phyloP scores from a whole-genome alignment of 1,284 basidiomycete genomes.

The Cryptococcus jaspeensis region DNA sequence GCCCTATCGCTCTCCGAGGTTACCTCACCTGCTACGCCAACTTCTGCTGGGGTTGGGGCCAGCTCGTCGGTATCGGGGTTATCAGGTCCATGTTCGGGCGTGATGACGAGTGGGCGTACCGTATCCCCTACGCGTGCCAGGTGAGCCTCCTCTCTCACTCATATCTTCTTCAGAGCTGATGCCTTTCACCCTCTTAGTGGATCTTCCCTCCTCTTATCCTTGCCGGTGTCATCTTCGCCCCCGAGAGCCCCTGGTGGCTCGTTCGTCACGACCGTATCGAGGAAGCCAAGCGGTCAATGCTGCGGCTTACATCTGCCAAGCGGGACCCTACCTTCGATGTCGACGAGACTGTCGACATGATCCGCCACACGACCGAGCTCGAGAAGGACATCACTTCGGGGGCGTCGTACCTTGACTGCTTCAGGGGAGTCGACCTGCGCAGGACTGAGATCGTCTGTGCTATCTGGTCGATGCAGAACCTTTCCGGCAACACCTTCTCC shows the following conservation, averaged over 20 bases:
- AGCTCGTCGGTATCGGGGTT: constrained; percentile 47
- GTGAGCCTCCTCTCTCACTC: constrained; percentile 10
- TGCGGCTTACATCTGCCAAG: constrained; percentile 43
- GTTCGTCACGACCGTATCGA: constrained; percentile 50
- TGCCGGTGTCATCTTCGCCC: constrained; percentile 39
- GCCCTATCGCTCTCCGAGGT: constrained; percentile 45
- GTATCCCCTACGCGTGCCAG: constrained; percentile 43
- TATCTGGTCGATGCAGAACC: constrained; percentile 43
- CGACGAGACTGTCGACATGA: constrained; percentile 53
- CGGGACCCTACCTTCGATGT: constrained; percentile 47
- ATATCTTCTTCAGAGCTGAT: no score
- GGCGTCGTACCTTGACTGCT: constrained; percentile 53
- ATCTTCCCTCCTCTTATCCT: constrained; percentile 42
- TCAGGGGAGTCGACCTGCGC: constrained; percentile 48
- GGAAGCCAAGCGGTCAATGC: constrained; percentile 52
- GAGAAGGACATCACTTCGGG: constrained; percentile 30
- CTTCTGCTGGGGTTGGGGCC: constrained; percentile 48
- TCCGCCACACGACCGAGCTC: constrained; percentile 41
- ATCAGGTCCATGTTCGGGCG: constrained; percentile 40
- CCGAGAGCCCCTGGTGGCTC: constrained; percentile 43
- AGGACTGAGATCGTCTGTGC: constrained; percentile 49
- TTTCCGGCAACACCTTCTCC: constrained; percentile 43
- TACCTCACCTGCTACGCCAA: constrained; percentile 48
- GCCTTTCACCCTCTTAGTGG: constrained; percentile 20
- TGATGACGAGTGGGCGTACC: constrained; percentile 34